Base-by-base conservation (phyloP, 176 grass and related monocot genomes). In the Themeda triandra region DNA sequence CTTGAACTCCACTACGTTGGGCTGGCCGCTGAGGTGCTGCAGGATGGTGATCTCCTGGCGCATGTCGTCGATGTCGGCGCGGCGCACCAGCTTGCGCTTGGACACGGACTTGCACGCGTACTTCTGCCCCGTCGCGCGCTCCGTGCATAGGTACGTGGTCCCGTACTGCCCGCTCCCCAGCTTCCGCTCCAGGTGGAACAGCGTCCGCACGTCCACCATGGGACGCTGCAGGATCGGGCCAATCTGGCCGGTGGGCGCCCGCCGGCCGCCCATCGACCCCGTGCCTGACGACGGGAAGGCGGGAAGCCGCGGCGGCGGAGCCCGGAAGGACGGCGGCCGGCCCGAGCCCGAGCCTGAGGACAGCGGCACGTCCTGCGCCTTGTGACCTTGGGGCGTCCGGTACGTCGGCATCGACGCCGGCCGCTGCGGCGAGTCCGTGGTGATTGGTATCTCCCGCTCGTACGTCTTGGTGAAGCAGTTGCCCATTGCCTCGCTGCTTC, bases 81-180 rank as follows among this genome's bases (percentile, higher is more conserved):
- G 89, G 59, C 82, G 90, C 66, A 76, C 35, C 60, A 98, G 92
- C 91, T 98, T 98, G 44, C 72, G 60, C 91, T 98, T 98, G n/a
- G 87, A 73, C 82, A 98, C 85, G 6, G 95, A 93, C 89, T 98
- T 98, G 92, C 95, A 98, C 48, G 95, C 95, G 66, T 90, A 98
- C 76, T 51, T 76, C 13, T 49, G 40, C 65, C 85, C 84, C 33
- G 89, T 90, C 2, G 66, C 64, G 59, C 62, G 78, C 84, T 98
- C 95, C 75, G 82, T 95, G 92, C 92, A 95, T 40, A 92, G 89
- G 89, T 93, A 90, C 54, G 95, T 98, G 36, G 92, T 89, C 24
- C 95, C 95, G 76, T 93, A 95, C 84, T 83, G 90, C 35, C 95
- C 91, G 63, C 85, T 86, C 35, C 95, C 92, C 17, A 98, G 92